A percentile compares a stretch with the other conserved stretches of the same genome.
These are phyloP conservation scores for Penicillium soppii DNA, from an alignment of 495 filamentous ascomycete genomes.

Conservation along the genomic window DNA sequence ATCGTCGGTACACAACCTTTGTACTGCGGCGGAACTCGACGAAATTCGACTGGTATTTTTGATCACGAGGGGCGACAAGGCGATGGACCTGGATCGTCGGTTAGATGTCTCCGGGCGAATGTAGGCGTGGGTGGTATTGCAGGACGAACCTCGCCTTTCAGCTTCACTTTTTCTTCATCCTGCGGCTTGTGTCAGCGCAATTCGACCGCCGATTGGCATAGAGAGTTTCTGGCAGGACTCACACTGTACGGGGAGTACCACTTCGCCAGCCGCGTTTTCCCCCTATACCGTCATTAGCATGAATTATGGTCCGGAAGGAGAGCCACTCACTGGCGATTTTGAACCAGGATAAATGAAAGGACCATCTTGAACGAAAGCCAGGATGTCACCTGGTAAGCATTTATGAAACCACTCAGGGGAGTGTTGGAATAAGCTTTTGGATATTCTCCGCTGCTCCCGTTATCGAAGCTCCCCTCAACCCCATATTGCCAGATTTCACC, in stretches of 20 bases:
- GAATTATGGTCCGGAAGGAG: background rate
- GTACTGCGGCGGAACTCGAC: constrained; percentile 81
- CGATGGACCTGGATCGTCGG: constrained; percentile 72
- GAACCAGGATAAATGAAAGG: constrained; percentile 92
- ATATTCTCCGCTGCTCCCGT: constrained; percentile 26
- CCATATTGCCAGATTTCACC: constrained; percentile 37
- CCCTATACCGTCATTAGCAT: constrained; percentile 55
- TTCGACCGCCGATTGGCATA: background rate
- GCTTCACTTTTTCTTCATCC: constrained; percentile 94
- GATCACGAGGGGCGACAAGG: constrained; percentile 93
- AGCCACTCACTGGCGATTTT: constrained; percentile 88
- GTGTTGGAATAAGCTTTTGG: constrained; percentile 13
- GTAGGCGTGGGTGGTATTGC: constrained; percentile 1
- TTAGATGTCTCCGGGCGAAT: constrained; percentile 9
- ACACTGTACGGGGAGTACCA: constrained; percentile 97
- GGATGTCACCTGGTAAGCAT: constrained; percentile 23
- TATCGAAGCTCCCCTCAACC: constrained; percentile 31
- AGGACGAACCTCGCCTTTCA: constrained; percentile 76
- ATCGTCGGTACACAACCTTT: constrained; percentile 95
- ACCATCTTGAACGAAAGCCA: constrained; percentile 55
- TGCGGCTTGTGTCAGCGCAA: constrained; percentile 20
- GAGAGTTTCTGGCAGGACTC: constrained; percentile 26
- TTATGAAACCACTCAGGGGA: constrained; percentile 14
- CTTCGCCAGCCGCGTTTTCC: constrained; percentile 97
- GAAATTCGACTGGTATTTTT: constrained; percentile 99